Evolutionary conservation across 2,329 filamentous ascomycete species (phyloP).

Genomic region (Aspergillus piperis): DNA sequence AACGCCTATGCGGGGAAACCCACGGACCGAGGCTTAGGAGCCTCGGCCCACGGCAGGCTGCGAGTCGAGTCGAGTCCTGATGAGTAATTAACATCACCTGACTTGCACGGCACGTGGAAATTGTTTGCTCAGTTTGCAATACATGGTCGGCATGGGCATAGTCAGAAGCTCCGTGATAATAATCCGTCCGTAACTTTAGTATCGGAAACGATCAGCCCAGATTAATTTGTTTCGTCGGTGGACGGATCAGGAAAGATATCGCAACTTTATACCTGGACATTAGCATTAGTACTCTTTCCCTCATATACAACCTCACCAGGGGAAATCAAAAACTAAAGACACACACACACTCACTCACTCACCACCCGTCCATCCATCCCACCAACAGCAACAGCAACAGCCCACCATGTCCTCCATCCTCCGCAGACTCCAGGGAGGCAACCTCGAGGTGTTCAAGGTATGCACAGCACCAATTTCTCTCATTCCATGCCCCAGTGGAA

Average conservation of each 20-base stretch:
- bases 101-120: conserved; percentile 6
- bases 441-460: conserved; percentile 95
- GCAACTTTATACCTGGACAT: not conserved
- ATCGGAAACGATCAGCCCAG: conserved; percentile 4
- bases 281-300: not conserved
- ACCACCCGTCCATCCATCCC: not conserved
- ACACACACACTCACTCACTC: not conserved
- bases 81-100: conserved; percentile 8
- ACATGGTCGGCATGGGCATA: not conserved
- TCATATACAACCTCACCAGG: too few species aligned
- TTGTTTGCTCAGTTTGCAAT: conserved; percentile 24
- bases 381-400: conserved; percentile 9
- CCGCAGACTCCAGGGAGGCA: conserved; percentile 72
- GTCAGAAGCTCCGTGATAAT: conserved; percentile 19
- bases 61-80: not conserved
- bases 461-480: conserved; percentile 14
- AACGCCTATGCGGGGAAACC: conserved; percentile 12
- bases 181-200: conserved; percentile 4
- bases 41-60: conserved; percentile 15
- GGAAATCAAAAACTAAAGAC: not conserved
- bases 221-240: conserved; percentile 9
- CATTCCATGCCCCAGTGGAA: not conserved
- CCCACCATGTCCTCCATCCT: conserved; percentile 43
- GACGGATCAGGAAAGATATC: not conserved
- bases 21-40: conserved; percentile 17